Percentiles rank a stretch among this genome's conserved stretches.
phyloP scores from a whole-genome alignment of 1,284 basidiomycete species.

The Caloboletus firmus region DNA sequence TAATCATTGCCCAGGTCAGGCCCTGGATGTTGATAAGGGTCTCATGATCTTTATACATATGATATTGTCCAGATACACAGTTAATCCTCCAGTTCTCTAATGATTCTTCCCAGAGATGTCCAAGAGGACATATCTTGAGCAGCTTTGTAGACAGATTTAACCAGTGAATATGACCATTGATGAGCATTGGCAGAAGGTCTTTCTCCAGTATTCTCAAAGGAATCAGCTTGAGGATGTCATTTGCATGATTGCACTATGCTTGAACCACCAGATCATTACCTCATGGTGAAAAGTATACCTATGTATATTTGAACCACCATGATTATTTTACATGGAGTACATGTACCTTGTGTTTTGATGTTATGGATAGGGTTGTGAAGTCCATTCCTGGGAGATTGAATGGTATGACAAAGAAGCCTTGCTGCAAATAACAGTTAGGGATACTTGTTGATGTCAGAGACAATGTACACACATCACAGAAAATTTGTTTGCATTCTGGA shows the following conservation, averaged over 20 bases:
- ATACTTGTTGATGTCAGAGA: too few relatives aligned
- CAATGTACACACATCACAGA: neutral
- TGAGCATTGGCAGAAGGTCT: slow-evolving; percentile 41
- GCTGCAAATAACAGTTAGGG: slow-evolving; percentile 21
- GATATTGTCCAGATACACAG: neutral
- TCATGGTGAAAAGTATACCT: slow-evolving; percentile 36
- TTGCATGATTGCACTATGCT: slow-evolving; percentile 10
- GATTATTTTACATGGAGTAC: accelerated
- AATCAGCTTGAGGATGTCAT: slow-evolving; percentile 35
- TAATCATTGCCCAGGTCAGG: slow-evolving; percentile 5
- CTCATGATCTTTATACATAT: neutral
- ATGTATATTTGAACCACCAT: neutral
- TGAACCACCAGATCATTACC: slow-evolving; percentile 30
- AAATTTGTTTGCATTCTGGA: slow-evolving; percentile 23
- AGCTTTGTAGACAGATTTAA: slow-evolving; percentile 27
- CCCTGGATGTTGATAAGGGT: slow-evolving; percentile 9
- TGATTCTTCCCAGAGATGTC: slow-evolving; percentile 23
- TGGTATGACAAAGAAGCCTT: slow-evolving; percentile 37
- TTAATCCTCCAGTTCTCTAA: slow-evolving; percentile 16
- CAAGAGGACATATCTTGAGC: slow-evolving; percentile 40
- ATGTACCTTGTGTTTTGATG: slow-evolving; percentile 21
- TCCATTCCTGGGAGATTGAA: slow-evolving; percentile 37
- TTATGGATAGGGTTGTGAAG: slow-evolving; percentile 30
- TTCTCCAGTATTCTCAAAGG: slow-evolving; percentile 33
- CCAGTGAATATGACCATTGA: slow-evolving; percentile 41